These are phyloP conservation scores for Quercus mongolica DNA, from an alignment of 306 rosid species.

Conservation along the genomic window DNA sequence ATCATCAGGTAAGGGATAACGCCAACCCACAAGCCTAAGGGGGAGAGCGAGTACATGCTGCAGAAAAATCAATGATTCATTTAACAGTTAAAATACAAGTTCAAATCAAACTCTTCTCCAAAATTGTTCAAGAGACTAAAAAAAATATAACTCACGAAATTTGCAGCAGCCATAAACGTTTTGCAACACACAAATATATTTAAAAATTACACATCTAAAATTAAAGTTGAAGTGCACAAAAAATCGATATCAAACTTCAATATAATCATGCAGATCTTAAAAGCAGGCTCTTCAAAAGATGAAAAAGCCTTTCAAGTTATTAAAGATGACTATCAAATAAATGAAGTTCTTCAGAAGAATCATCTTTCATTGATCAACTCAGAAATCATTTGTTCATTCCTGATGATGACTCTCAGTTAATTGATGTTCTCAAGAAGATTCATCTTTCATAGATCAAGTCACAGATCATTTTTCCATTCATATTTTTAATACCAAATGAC, in stretches of 20 bases:
- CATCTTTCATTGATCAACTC: background rate
- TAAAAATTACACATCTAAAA: no score
- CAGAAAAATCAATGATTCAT: no score
- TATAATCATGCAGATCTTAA: background rate
- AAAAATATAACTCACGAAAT: no score
- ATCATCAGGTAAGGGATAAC: no score
- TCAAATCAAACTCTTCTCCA: no score
- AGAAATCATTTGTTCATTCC: background rate
- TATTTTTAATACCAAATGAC: background rate
- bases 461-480: background rate
- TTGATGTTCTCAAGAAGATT: background rate
- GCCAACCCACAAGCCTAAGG: no score
- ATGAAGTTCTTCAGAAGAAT: background rate
- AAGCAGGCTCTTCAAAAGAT: background rate
- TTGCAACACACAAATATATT: no score
- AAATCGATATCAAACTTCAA: background rate
- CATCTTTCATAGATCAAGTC: background rate
- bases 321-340: background rate
- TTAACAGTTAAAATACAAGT: no score
- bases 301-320: background rate
- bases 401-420: background rate
- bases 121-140: no score
- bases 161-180: no score
- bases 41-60: no score
- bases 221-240: background rate